These are phyloP conservation scores for Candida nonsorbophila DNA, from an alignment of 805 yeast genomes.

Conservation along the genomic window DNA sequence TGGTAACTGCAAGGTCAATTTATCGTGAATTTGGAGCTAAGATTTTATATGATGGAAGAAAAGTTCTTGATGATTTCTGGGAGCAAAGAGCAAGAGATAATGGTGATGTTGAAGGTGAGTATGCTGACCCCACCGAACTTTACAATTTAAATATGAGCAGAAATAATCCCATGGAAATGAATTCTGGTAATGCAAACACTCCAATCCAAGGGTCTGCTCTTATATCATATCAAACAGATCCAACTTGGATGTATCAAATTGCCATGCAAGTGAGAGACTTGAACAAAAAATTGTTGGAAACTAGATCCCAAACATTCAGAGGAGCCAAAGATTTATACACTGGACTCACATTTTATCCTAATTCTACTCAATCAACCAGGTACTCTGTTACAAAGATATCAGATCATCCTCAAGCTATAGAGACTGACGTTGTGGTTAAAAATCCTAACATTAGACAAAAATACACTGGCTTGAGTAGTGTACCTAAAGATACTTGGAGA, in stretches of 20 bases:
- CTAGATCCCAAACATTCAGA: conserved; percentile 51
- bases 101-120: conserved; percentile 66
- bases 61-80: conserved; percentile 85
- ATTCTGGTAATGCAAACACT: conserved; percentile 26
- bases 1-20: conserved; percentile 86
- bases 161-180: conserved; percentile 28
- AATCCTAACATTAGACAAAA: conserved; percentile 42
- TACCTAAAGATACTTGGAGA: conserved; percentile 55
- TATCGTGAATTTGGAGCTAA: conserved; percentile 90
- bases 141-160: conserved; percentile 20
- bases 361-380: conserved; percentile 64
- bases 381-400: conserved; percentile 23
- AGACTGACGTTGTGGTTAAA: conserved; percentile 41
- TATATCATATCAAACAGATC: conserved; percentile 47
- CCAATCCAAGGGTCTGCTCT: conserved; percentile 29
- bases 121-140: conserved; percentile 61
- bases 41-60: conserved; percentile 72
- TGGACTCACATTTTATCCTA: conserved; percentile 73
- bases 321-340: conserved; percentile 80
- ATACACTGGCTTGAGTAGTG: conserved; percentile 60
- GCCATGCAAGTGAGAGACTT: conserved; percentile 72
- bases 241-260: conserved; percentile 81
- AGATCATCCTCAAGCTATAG: conserved; percentile 25
- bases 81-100: conserved; percentile 54
- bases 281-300: conserved; percentile 56